Percentiles rank a stretch among this genome's conserved stretches.
Evolutionary conservation across 2,329 filamentous ascomycete genomes (phyloP).

Genomic region (Diaporthe destruens): DNA sequence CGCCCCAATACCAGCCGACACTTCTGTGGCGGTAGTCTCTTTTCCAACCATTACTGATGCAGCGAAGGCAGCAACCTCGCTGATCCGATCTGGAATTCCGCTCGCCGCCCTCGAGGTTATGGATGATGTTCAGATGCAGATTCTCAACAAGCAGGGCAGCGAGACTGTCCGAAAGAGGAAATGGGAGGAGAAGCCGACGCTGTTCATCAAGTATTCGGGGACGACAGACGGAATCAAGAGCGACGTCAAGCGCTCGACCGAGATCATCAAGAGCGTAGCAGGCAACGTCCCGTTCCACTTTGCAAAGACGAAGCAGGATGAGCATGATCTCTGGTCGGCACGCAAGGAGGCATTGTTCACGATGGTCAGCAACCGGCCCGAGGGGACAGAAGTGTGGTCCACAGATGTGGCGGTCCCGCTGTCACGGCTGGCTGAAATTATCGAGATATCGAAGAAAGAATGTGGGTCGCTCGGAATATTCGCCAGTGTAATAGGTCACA

Average conservation of each 20-base stretch:
- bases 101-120: constrained; percentile 76
- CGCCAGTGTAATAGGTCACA: constrained; percentile 73
- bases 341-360: constrained; percentile 82
- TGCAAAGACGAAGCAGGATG: constrained; percentile 73
- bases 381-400: constrained; percentile 77
- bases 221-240: constrained; percentile 73
- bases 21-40: constrained; percentile 73
- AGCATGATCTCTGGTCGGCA: constrained; percentile 79
- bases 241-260: constrained; percentile 71
- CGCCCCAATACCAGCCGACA: constrained; percentile 72
- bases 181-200: constrained; percentile 78
- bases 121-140: constrained; percentile 75
- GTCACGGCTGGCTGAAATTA: constrained; percentile 77
- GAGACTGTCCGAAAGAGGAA: constrained; percentile 64
- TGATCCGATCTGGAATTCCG: constrained; percentile 74
- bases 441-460: constrained; percentile 74
- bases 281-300: constrained; percentile 74
- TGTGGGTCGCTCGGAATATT: constrained; percentile 68
- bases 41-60: constrained; percentile 72
- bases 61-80: constrained; percentile 71
- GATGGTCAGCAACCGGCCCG: constrained; percentile 73
- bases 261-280: constrained; percentile 68
- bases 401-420: constrained; percentile 86
- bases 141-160: constrained; percentile 74
- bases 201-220: constrained; percentile 82